Evolutionary conservation across 2,329 filamentous ascomycete species (phyloP), one percentile per base, ranked within the genome.

Genomic region (Allantophomopsis lycopodina): DNA sequence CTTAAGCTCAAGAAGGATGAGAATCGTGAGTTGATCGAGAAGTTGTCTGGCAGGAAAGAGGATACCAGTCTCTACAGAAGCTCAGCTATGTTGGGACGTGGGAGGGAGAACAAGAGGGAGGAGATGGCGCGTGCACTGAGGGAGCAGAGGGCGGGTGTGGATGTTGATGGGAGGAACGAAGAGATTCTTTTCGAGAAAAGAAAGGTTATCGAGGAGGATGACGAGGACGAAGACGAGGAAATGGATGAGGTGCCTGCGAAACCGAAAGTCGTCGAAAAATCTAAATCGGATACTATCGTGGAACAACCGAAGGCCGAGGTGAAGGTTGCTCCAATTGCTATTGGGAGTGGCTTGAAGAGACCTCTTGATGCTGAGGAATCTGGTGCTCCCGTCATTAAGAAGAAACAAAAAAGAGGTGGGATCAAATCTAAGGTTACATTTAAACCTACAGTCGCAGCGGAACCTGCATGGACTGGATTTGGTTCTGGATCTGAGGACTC

Each of bases 1-100:
- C 91, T 73, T 42, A 98, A 98, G 68, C 66, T 98, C 35, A 83
- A 79, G 59, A 95, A 94, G 59, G 91, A 98, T 55, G 89, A 96
- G 59, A 94, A 85, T 52, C 69, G 84, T 20, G 82, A 78, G 41
- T 65, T 98, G 21, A 69, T 96, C 50, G 83, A 83, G 55, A 88
- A 91, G 56, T 69, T 98, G 18, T 83, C 84, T 14, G 69, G 76
- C 44, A 71, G 76, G 40, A 87, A 82, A 53, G 73, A 91, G 48
- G 88, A 96, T 55, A 94, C 85, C 1, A 84, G 73, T 45, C 64
- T 86, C 15, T 80, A 94, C 44, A 70, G 77, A 42, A 94, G 86
- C 56, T 83, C 81, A 39, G 83, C 76, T 48, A 76, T 76, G 42
- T 62, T 96, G 7, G 88, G 88, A 1, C 76, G 79, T 48, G 73